Conservation (phyloP, 176 grass and related monocot genomes). For the Bothriochloa decipiens region DNA sequence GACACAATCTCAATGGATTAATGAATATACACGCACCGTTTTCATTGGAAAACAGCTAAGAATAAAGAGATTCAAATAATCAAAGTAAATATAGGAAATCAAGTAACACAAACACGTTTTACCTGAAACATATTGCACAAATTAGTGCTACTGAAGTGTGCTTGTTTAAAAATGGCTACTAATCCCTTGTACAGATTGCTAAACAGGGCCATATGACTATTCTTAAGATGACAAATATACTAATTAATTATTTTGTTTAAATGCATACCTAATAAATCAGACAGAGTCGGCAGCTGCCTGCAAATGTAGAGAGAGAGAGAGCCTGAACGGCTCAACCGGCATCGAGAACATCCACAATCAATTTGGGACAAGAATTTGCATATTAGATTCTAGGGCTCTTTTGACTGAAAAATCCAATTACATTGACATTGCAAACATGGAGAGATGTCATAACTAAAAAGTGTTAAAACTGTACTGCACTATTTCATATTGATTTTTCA, state of each 20-base stretch:
- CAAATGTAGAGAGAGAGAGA: not conserved
- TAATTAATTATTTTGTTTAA: not conserved
- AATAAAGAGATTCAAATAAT: too few species aligned
- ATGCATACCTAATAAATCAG: not conserved
- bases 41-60: too few species aligned
- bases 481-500: too few species aligned
- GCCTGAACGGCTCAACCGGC: too few species aligned
- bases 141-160: not conserved
- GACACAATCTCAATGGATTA: not conserved
- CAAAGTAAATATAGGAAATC: not conserved
- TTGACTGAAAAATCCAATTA: too few species aligned
- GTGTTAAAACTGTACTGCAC: too few species aligned
- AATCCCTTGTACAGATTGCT: not conserved
- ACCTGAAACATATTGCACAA: not conserved
- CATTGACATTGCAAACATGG: too few species aligned
- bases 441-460: too few species aligned
- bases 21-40: too few species aligned
- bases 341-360: too few species aligned
- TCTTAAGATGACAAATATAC: not conserved
- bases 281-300: not conserved
- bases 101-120: not conserved
- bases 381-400: too few species aligned
- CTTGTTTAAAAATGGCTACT: not conserved
- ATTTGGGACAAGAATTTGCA: too few species aligned
- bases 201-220: not conserved